These are phyloP conservation scores for Acanthamoeba lugdunensis DNA, from an alignment of 208 protist genomes.

Conservation along the genomic window DNA sequence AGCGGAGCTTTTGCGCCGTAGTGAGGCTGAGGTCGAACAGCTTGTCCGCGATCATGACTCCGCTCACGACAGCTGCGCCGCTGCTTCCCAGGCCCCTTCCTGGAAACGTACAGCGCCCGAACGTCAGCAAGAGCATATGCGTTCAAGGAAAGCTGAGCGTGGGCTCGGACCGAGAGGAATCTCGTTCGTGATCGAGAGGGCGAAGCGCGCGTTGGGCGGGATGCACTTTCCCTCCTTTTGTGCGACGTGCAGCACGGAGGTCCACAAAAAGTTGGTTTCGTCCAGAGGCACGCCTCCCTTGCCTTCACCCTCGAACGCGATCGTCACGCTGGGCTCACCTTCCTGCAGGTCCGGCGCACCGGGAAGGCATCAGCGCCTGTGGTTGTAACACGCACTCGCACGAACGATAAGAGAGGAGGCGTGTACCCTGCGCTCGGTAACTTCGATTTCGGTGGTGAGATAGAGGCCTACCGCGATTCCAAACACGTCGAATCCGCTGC, in stretches of 20 bases:
- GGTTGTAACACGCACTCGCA: too few relatives aligned
- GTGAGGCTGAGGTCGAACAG: constrained; percentile 7
- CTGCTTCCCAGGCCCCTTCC: constrained; percentile 70
- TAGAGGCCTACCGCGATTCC: constrained; percentile 39
- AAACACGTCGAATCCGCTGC: constrained; percentile 68
- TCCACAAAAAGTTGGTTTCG: constrained; percentile 69
- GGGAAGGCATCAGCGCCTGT: background rate
- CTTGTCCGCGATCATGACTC: constrained; percentile 60
- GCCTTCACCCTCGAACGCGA: constrained; percentile 47
- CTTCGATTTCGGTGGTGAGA: constrained; percentile 8
- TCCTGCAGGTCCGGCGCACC: background rate
- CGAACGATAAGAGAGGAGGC: background rate
- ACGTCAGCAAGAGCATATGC: background rate
- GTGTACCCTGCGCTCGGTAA: background rate
- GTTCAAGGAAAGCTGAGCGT: background rate
- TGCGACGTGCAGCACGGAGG: background rate
- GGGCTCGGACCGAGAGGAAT: background rate
- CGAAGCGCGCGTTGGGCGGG: background rate
- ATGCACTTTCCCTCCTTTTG: constrained; percentile 22
- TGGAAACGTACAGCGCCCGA: background rate
- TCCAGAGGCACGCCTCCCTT: constrained; percentile 26
- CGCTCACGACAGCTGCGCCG: constrained; percentile 28
- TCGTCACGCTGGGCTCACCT: background rate
- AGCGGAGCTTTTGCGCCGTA: background rate
- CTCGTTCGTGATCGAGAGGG: constrained; percentile 38